These are phyloP conservation scores for Geosmithia putterillii DNA, from an alignment of 2,329 filamentous ascomycete genomes.

Conservation along the genomic window DNA sequence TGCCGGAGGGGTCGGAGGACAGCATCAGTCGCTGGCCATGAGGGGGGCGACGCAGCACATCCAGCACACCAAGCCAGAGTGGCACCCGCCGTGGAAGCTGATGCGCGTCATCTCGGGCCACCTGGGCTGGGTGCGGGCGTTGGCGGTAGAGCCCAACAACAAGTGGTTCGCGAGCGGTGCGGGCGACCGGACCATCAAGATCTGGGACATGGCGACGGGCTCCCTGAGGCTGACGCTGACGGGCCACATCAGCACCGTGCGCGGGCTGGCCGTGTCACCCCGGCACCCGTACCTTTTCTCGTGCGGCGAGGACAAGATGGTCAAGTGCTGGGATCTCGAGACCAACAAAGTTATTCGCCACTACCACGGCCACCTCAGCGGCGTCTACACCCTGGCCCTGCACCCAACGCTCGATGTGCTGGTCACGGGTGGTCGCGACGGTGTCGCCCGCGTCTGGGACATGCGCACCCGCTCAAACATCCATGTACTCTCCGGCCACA, in stretches of 20 bases:
- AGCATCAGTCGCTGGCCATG: conserved; percentile 18
- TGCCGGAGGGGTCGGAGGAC: conserved; percentile 3
- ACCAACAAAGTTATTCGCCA: conserved; percentile 99
- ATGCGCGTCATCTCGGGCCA: conserved; percentile 97
- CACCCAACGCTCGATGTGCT: conserved; percentile 92
- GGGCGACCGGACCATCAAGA: conserved; percentile 94
- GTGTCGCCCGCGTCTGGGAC: conserved; percentile 92
- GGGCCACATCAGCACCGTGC: conserved; percentile 86
- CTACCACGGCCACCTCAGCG: conserved; percentile 93
- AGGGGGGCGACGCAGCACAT: conserved; percentile 13
- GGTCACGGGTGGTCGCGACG: conserved; percentile 88
- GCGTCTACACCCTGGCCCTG: conserved; percentile 86
- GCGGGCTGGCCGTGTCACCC: conserved; percentile 82
- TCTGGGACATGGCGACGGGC: conserved; percentile 91
- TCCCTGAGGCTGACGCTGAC: conserved; percentile 77
- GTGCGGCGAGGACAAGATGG: conserved; percentile 98
- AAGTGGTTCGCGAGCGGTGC: conserved; percentile 96
- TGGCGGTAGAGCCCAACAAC: conserved; percentile 91
- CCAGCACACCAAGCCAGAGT: conserved; percentile 61
- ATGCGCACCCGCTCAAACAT: conserved; percentile 96
- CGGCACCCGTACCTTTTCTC: conserved; percentile 95
- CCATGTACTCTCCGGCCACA: conserved; percentile 85
- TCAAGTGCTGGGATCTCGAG: conserved; percentile 98
- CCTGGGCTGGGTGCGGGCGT: conserved; percentile 80
- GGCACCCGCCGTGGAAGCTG: conserved; percentile 97